A percentile compares a stretch with the other conserved stretches of the same genome.
Conservation (phyloP, 75 land plant species). For the Larix kaempferi region DNA sequence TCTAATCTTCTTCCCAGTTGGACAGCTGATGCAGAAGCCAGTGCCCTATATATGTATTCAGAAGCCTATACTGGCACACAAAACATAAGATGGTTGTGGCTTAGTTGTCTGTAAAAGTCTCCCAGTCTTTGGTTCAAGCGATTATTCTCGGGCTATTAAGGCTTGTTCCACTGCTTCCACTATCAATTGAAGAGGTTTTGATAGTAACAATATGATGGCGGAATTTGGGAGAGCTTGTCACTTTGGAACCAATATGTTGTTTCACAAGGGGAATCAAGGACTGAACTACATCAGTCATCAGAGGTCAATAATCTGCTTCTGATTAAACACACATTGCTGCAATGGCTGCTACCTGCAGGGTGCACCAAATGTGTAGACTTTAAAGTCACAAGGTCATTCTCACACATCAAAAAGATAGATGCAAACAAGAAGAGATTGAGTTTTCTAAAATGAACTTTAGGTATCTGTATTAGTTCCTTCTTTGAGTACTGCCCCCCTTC, state of each 20-base stretch:
- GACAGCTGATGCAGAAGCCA: neutral
- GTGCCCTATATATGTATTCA: neutral
- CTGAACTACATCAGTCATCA: constrained; percentile 87
- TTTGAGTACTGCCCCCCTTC: constrained; percentile 67
- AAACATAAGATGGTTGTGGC: neutral
- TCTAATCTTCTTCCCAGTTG: neutral
- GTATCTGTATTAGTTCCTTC: constrained; percentile 85
- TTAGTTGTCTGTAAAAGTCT: neutral
- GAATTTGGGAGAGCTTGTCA: constrained; percentile 20
- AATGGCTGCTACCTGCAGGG: constrained; percentile 61
- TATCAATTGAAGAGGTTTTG: constrained; percentile 20
- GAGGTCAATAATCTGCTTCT: constrained; percentile 78
- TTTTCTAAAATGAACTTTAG: neutral
- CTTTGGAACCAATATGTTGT: neutral
- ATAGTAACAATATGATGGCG: constrained; percentile 19
- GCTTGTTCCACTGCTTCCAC: constrained; percentile 20
- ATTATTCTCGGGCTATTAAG: neutral
- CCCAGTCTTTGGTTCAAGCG: neutral
- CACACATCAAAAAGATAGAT: neutral
- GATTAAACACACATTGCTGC: constrained; percentile 86
- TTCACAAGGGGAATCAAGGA: constrained; percentile 73
- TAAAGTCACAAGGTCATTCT: no score
- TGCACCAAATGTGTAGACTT: neutral
- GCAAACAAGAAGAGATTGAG: neutral
- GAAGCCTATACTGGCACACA: neutral